Conservation (phyloP, 2,329 filamentous ascomycete genomes). For the Neonectria magnoliae region DNA sequence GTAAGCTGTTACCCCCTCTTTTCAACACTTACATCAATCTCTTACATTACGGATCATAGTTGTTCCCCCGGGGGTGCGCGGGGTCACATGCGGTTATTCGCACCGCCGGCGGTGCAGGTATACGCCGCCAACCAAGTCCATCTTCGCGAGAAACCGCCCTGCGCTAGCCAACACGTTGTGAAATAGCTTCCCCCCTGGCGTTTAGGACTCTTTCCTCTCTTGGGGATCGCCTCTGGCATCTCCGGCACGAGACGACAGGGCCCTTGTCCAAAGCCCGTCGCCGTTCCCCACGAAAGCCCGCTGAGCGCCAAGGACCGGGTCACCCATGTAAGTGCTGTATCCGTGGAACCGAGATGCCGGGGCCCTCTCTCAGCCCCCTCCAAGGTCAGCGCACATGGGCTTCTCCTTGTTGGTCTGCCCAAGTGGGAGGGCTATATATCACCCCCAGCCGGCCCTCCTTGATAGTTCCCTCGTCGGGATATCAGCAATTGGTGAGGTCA, state of each 20-base stretch:
- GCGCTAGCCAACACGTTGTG: neutral
- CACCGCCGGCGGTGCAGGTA: too few species aligned
- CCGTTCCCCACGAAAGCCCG: neutral
- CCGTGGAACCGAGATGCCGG: conserved; percentile 10
- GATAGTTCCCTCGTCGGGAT: neutral
- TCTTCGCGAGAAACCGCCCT: neutral
- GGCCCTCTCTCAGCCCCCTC: neutral
- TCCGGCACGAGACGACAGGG: neutral
- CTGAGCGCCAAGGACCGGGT: neutral
- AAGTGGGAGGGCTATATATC: conserved; percentile 14
- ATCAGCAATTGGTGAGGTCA: conserved; percentile 4
- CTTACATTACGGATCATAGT: too few species aligned
- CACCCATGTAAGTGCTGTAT: neutral
- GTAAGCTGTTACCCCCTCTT: too few species aligned
- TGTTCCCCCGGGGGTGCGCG: too few species aligned
- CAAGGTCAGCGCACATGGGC: neutral
- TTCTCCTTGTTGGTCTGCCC: conserved; percentile 6
- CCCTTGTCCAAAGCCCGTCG: neutral
- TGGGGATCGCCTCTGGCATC: conserved; percentile 1
- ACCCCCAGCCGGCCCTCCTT: neutral
- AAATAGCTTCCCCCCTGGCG: neutral
- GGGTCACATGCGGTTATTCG: too few species aligned
- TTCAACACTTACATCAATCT: too few species aligned
- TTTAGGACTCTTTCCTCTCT: neutral
- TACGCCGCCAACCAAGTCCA: neutral